These are phyloP conservation scores for Ambrosiella cleistominuta DNA, from an alignment of 2,329 filamentous ascomycete genomes.

Conservation along the genomic window DNA sequence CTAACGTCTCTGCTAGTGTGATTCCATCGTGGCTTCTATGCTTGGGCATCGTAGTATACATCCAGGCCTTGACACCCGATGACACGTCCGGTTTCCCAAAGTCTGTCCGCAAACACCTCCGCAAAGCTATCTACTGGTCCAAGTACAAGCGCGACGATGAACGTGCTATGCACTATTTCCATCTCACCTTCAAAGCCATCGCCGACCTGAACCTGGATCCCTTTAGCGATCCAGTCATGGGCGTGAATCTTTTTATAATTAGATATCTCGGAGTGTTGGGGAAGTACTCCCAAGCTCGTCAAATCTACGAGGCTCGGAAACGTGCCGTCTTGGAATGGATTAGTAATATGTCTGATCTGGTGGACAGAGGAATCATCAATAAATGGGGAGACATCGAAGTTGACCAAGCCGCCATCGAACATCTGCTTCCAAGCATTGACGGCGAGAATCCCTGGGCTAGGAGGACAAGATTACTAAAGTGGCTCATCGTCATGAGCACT, in stretches of 20 bases:
- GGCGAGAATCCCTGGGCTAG: conserved; percentile 36
- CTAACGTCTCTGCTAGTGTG: background rate
- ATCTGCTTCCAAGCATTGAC: conserved; percentile 12
- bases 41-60: conserved; percentile 3
- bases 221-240: conserved; percentile 79
- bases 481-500: conserved; percentile 56
- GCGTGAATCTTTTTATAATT: conserved; percentile 69
- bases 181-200: conserved; percentile 9
- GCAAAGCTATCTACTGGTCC: conserved; percentile 13
- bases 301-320: conserved; percentile 62
- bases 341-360: conserved; percentile 32
- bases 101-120: conserved; percentile 8
- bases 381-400: conserved; percentile 22
- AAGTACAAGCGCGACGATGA: conserved; percentile 12
- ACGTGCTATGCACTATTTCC: conserved; percentile 11
- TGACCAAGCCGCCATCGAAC: conserved; percentile 17
- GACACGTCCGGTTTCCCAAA: conserved; percentile 7
- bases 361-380: conserved; percentile 29
- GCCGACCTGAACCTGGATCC: conserved; percentile 44
- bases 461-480: conserved; percentile 51
- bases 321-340: conserved; percentile 50
- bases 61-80: conserved; percentile 8
- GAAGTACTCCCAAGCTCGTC: conserved; percentile 50
- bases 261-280: conserved; percentile 63
- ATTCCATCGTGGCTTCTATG: conserved; percentile 1